phyloP scores from a whole-genome alignment of 2,329 filamentous ascomycete genomes.

The Colletotrichum sp. region DNA sequence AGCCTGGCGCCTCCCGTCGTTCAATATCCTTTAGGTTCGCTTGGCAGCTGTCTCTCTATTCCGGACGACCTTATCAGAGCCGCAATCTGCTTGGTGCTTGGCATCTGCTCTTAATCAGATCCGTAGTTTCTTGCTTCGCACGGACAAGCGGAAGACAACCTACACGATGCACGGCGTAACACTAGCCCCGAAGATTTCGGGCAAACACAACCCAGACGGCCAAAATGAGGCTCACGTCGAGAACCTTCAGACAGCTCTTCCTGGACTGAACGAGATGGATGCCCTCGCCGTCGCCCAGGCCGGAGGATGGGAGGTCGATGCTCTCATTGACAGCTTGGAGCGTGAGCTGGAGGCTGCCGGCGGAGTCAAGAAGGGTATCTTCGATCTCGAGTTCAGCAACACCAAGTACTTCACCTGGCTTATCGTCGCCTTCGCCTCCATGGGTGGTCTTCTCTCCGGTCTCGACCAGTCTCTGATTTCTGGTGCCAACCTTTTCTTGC shows the following conservation, averaged over 20 bases:
- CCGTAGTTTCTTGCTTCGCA: not conserved
- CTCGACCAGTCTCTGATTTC: constrained; percentile 77
- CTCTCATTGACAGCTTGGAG: constrained; percentile 46
- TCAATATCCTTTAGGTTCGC: not conserved
- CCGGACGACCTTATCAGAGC: constrained; percentile 5
- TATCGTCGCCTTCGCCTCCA: constrained; percentile 73
- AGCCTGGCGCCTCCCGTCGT: not conserved
- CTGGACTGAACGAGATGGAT: constrained; percentile 25
- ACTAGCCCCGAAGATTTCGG: constrained; percentile 12
- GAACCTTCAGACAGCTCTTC: constrained; percentile 2
- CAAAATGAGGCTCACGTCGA: constrained; percentile 17
- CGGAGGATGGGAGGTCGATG: constrained; percentile 39
- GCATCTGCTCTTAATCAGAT: not conserved
- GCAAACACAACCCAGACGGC: constrained; percentile 14
- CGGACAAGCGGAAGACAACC: not conserved
- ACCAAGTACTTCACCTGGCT: constrained; percentile 70
- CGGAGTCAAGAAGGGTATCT: constrained; percentile 41
- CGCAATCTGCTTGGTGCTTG: constrained; percentile 1
- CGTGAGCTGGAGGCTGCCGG: constrained; percentile 34
- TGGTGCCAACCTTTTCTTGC: constrained; percentile 72
- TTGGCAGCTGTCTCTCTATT: constrained; percentile 1
- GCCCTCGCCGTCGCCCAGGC: constrained; percentile 40
- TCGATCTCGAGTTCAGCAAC: constrained; percentile 64
- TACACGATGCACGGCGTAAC: constrained; percentile 13
- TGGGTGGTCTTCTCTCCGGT: constrained; percentile 75